phyloP scores from a whole-genome alignment of 2,329 filamentous ascomycete genomes.

The Didymella exigua region DNA sequence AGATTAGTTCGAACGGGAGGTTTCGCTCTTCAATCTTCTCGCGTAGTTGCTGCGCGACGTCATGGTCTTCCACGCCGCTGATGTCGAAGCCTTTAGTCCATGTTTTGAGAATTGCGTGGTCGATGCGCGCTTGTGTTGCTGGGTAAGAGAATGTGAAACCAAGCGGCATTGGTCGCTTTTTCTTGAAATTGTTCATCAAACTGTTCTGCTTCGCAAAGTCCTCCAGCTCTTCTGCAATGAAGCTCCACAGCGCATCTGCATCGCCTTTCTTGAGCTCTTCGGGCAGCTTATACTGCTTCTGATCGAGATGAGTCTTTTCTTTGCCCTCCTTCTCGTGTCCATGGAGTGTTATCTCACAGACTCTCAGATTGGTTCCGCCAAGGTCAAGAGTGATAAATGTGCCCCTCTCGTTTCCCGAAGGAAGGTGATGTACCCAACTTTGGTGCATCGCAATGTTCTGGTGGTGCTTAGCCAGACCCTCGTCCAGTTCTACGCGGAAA shows the following conservation, averaged over 20 bases:
- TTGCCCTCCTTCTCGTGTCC: slow-evolving; percentile 85
- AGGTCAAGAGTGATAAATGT: slow-evolving; percentile 91
- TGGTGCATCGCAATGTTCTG: slow-evolving; percentile 80
- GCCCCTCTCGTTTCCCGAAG: slow-evolving; percentile 83
- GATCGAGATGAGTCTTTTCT: slow-evolving; percentile 69
- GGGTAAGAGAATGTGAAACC: slow-evolving; percentile 98
- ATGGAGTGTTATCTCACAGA: slow-evolving; percentile 89
- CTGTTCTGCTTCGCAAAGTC: slow-evolving; percentile 91
- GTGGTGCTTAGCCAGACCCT: slow-evolving; percentile 27
- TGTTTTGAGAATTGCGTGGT: slow-evolving; percentile 87
- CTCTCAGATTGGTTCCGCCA: slow-evolving; percentile 93
- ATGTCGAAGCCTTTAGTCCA: slow-evolving; percentile 99
- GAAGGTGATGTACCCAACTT: slow-evolving; percentile 92
- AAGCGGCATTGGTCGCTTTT: slow-evolving; percentile 72
- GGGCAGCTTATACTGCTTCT: slow-evolving; percentile 95
- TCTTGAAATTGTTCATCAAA: slow-evolving; percentile 63
- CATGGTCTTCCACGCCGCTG: slow-evolving; percentile 84
- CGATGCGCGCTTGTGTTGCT: slow-evolving; percentile 89
- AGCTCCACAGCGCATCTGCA: slow-evolving; percentile 89
- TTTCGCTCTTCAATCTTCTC: slow-evolving; percentile 72
- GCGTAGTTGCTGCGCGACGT: slow-evolving; percentile 89
- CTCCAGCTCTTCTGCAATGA: slow-evolving; percentile 89
- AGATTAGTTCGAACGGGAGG: slow-evolving; percentile 83
- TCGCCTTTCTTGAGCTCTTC: slow-evolving; percentile 87
- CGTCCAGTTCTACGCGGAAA: slow-evolving; percentile 34